A percentile compares a stretch with the other conserved stretches of the same genome.
Conservation (phyloP, 23 red algal genomes). For the Pyropia haitanensis region DNA sequence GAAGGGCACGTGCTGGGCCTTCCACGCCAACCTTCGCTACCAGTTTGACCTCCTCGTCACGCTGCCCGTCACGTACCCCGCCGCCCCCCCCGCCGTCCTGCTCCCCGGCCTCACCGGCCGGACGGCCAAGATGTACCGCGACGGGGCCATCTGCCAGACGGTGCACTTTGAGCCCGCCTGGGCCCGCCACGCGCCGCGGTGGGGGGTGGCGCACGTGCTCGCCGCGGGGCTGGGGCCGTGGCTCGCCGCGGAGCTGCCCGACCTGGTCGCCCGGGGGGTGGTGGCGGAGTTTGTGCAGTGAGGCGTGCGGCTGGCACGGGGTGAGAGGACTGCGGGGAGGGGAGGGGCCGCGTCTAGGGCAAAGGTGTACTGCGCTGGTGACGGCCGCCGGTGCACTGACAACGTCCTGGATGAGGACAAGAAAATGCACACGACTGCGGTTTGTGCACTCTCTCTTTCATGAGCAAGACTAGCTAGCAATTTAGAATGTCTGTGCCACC, state of each 20-base stretch:
- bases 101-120: conserved; percentile 67
- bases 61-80: conserved; percentile 76
- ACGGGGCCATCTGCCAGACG: conserved; percentile 82
- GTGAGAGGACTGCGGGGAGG: no score
- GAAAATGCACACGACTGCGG: no score
- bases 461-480: no score
- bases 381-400: no score
- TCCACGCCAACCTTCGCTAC: conserved; percentile 68
- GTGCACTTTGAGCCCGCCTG: conserved; percentile 84
- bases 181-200: conserved; percentile 69
- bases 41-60: conserved; percentile 80
- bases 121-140: conserved; percentile 95
- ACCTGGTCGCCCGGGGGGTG: conserved; percentile 71
- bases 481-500: no score
- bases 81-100: conserved; percentile 51
- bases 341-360: no score
- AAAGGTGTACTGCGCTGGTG: no score
- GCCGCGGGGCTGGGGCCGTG: conserved; percentile 75
- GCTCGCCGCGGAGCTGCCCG: conserved; percentile 80
- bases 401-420: no score
- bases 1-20: conserved; percentile 88
- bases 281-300: conserved; percentile 70
- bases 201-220: conserved; percentile 76
- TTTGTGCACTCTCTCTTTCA: no score
- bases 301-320: neutral